Evolutionary conservation across 495 filamentous ascomycete genomes (phyloP).

Genomic region (Aspergillus bridgeri): DNA sequence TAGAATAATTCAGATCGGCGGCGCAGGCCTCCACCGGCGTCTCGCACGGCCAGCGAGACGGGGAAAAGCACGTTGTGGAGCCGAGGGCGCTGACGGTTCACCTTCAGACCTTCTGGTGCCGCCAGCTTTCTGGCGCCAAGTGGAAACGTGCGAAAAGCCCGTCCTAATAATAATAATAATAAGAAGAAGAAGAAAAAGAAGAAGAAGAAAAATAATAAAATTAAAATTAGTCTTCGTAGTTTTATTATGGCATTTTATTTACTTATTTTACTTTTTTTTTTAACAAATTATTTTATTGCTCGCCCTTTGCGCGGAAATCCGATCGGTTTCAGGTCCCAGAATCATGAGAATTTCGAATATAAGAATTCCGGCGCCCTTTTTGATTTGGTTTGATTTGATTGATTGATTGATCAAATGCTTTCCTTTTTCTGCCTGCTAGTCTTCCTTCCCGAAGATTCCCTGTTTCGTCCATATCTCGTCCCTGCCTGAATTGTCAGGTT

Average conservation of each 20-base stretch:
- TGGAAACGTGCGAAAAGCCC: constrained; percentile 16
- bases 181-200: no score
- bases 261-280: no score
- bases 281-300: no score
- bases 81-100: constrained; percentile 32
- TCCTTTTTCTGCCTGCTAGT: no score
- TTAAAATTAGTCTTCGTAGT: constrained; percentile 9
- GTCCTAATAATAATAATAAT: constrained; percentile 6
- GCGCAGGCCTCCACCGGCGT: constrained; percentile 24
- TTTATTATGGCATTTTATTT: not conserved
- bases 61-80: constrained; percentile 37
- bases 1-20: constrained; percentile 35
- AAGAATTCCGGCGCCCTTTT: constrained; percentile 4
- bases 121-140: constrained; percentile 26
- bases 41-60: constrained; percentile 30
- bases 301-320: no score
- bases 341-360: no score
- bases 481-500: not conserved
- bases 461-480: not conserved
- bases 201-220: constrained; percentile 5
- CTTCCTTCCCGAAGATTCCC: not conserved
- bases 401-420: no score
- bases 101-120: constrained; percentile 38
- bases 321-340: no score
- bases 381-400: not conserved